phyloP scores from a whole-genome alignment of 805 yeast species.

The Metschnikowia matae region DNA sequence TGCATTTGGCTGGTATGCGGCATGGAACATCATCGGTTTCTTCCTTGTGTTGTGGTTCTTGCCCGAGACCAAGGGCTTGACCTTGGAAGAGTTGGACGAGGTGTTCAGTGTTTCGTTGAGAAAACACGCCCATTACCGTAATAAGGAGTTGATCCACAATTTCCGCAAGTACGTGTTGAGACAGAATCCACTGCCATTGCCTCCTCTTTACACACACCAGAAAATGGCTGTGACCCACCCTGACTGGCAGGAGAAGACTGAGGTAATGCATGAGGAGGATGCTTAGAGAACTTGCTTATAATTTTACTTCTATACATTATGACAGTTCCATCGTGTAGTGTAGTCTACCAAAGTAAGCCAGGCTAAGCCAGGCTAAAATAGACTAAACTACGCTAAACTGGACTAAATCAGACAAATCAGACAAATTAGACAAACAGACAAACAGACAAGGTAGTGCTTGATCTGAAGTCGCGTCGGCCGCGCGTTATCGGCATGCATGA shows the following conservation, averaged over 20 bases:
- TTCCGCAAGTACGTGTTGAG: constrained; percentile 44
- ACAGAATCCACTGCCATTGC: constrained; percentile 43
- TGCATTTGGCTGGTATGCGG: constrained; percentile 87
- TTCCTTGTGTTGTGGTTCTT: constrained; percentile 66
- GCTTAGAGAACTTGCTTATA: constrained; percentile 1
- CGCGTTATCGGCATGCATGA: constrained; percentile 5
- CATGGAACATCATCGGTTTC: constrained; percentile 71
- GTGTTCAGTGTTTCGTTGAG: constrained; percentile 60
- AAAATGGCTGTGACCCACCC: constrained; percentile 57
- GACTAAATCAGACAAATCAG: no score
- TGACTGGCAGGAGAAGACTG: constrained; percentile 61
- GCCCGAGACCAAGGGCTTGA: constrained; percentile 68
- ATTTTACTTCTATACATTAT: not conserved
- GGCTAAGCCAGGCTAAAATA: no score
- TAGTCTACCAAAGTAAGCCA: no score
- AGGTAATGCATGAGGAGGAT: constrained; percentile 47
- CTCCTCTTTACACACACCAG: constrained; percentile 55
- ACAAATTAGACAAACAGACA: no score
- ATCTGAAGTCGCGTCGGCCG: not conserved
- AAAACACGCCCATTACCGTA: constrained; percentile 48
- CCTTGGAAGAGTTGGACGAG: constrained; percentile 73
- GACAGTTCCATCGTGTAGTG: not conserved
- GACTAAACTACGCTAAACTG: no score
- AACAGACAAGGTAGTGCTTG: no score
- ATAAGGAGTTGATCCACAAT: constrained; percentile 32